Percentiles rank a stretch among this genome's conserved stretches.
These are phyloP conservation scores for Globisporangium parvum DNA, from an alignment of 352 stramenopile genomes.

Conservation along the genomic window DNA sequence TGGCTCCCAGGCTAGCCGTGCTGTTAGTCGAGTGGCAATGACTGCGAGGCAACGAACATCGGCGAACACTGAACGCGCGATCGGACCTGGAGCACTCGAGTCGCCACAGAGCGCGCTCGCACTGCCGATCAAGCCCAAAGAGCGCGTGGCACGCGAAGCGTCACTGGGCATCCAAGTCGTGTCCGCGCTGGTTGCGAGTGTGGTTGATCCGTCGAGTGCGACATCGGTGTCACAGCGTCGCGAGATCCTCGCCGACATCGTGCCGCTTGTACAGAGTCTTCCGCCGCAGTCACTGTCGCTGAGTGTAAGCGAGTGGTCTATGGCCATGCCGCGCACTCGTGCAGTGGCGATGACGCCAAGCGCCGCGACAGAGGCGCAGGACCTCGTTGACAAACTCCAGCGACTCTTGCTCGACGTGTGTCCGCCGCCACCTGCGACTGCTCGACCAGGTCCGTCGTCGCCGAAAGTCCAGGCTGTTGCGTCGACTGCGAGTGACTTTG, in stretches of 20 bases:
- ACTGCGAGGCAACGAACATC: neutral
- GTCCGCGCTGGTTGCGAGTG: conserved; percentile 24
- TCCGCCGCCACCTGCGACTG: conserved; percentile 14
- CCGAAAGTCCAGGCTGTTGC: conserved; percentile 28
- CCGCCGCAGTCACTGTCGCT: conserved; percentile 29
- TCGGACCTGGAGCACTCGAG: neutral
- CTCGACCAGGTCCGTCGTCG: conserved; percentile 15
- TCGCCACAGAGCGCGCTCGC: neutral
- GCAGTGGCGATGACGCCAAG: conserved; percentile 1
- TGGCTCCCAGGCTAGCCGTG: too few relatives aligned
- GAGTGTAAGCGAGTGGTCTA: neutral
- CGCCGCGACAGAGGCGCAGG: conserved; percentile 2
- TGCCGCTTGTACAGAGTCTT: conserved; percentile 34
- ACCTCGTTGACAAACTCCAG: conserved; percentile 34
- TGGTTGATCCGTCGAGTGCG: conserved; percentile 18
- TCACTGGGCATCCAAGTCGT: conserved; percentile 36
- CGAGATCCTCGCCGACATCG: conserved; percentile 40
- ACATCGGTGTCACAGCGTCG: conserved; percentile 20
- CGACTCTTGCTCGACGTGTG: conserved; percentile 41
- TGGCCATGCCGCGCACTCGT: neutral
- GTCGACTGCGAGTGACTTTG: conserved; percentile 17
- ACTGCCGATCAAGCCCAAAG: conserved; percentile 19
- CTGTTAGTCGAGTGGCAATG: too few relatives aligned
- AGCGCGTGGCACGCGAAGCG: conserved; percentile 29
- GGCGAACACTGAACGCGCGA: neutral